These are phyloP conservation scores for Gossypium arboreum DNA, from an alignment of 345 rosid species.

Conservation along the genomic window DNA sequence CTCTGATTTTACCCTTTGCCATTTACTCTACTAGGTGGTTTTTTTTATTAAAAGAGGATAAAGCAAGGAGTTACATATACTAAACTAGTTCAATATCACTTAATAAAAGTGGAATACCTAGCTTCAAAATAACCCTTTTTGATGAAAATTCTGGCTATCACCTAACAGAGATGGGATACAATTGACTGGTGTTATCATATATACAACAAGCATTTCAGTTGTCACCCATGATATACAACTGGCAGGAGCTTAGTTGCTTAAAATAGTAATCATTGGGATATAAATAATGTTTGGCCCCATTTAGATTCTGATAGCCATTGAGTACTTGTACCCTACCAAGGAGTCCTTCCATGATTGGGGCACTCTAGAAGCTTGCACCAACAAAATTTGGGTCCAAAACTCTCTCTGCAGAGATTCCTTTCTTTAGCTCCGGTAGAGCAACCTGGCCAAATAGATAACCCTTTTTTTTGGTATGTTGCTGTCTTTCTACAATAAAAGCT, in stretches of 20 bases:
- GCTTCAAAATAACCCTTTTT: too few species aligned
- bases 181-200: background rate
- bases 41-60: too few species aligned
- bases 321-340: background rate
- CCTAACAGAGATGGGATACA: background rate
- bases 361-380: background rate
- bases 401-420: background rate
- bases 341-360: background rate
- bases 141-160: too few species aligned
- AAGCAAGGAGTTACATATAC: too few species aligned
- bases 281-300: background rate
- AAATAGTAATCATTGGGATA: conserved; percentile 1
- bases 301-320: background rate
- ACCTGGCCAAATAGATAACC: background rate
- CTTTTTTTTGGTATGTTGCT: background rate
- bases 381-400: background rate
- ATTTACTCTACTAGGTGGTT: too few species aligned
- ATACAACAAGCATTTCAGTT: too few species aligned
- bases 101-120: too few species aligned
- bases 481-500: background rate
- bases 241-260: background rate
- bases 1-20: too few species aligned
- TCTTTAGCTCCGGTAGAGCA: background rate
- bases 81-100: too few species aligned
- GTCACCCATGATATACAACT: background rate